Evolutionary conservation across 495 filamentous ascomycete species (phyloP).

Genomic region (Penicillium coffeae): DNA sequence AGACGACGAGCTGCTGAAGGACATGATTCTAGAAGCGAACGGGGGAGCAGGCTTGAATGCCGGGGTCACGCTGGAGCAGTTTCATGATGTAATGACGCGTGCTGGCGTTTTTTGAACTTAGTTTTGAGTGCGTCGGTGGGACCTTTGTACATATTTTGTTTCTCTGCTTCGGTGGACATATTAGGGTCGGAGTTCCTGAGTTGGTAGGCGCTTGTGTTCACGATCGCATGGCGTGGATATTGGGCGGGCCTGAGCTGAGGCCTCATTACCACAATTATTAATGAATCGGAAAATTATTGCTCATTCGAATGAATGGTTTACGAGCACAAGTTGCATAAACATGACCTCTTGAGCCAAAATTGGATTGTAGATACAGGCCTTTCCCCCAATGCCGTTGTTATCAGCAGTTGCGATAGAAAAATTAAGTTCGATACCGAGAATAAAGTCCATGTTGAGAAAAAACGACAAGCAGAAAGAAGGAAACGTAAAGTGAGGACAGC

Average conservation of each 20-base stretch:
- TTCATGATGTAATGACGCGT: conserved; percentile 78
- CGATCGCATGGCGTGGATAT: conserved; percentile 15
- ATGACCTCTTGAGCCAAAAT: too few relatives aligned
- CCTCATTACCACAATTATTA: too few relatives aligned
- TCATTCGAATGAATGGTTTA: too few relatives aligned
- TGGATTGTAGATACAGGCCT: conserved; percentile 23
- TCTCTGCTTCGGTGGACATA: conserved; percentile 5
- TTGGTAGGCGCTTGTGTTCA: conserved; percentile 6
- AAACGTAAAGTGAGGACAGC: conserved; percentile 12
- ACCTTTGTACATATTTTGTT: neutral
- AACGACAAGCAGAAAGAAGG: conserved; percentile 9
- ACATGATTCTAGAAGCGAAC: conserved; percentile 94
- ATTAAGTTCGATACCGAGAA: conserved; percentile 13
- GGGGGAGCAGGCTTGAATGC: conserved; percentile 65
- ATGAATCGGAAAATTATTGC: too few relatives aligned
- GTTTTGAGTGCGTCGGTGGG: neutral
- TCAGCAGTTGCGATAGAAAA: conserved; percentile 10
- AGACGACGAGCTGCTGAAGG: conserved; percentile 71
- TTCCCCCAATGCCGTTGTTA: conserved; percentile 11
- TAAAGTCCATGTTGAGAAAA: conserved; percentile 7
- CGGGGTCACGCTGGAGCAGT: conserved; percentile 75
- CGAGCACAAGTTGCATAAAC: too few relatives aligned
- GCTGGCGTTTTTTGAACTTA: conserved; percentile 67
- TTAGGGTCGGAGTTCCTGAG: conserved; percentile 7
- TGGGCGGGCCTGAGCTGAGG: too few relatives aligned